phyloP scores from a whole-genome alignment of 2,329 filamentous ascomycete species.

The Colletotrichum horii region DNA sequence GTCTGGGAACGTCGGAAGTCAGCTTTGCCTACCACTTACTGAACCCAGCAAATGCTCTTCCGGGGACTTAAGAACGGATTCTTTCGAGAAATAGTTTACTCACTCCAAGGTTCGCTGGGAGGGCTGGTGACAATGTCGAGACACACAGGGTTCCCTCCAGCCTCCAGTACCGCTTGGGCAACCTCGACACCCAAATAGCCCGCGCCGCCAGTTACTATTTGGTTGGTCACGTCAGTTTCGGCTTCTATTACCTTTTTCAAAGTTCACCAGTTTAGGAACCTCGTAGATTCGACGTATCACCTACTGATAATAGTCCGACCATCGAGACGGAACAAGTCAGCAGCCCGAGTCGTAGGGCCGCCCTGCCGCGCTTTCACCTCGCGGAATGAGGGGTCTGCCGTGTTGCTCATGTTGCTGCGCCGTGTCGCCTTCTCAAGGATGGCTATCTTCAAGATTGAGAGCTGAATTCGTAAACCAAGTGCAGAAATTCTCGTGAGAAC shows the following conservation, averaged over 20 bases:
- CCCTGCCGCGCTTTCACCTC: not conserved
- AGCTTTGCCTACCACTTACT: not conserved
- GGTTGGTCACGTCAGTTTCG: not conserved
- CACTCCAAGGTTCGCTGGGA: slow-evolving; percentile 25
- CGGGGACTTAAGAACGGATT: not conserved
- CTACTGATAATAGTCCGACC: not conserved
- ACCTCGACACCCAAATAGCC: slow-evolving; percentile 27
- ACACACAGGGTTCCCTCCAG: slow-evolving; percentile 36
- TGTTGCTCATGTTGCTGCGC: not conserved
- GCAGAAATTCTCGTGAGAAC: not conserved
- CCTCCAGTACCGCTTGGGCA: slow-evolving; percentile 30
- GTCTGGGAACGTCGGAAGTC: not conserved
- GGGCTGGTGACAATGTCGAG: slow-evolving; percentile 28
- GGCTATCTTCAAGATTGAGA: not conserved
- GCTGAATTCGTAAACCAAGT: not conserved
- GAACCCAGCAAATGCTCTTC: not conserved
- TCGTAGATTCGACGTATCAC: not conserved
- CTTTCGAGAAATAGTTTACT: not conserved
- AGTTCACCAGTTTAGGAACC: not conserved
- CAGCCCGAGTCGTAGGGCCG: not conserved
- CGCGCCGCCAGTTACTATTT: slow-evolving; percentile 28
- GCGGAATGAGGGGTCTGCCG: not conserved
- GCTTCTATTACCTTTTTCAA: not conserved
- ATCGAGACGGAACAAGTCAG: not conserved
- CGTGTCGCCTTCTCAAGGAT: not conserved